Conservation (phyloP, 305 asterid genomes). For the Fraxinus sp. region DNA sequence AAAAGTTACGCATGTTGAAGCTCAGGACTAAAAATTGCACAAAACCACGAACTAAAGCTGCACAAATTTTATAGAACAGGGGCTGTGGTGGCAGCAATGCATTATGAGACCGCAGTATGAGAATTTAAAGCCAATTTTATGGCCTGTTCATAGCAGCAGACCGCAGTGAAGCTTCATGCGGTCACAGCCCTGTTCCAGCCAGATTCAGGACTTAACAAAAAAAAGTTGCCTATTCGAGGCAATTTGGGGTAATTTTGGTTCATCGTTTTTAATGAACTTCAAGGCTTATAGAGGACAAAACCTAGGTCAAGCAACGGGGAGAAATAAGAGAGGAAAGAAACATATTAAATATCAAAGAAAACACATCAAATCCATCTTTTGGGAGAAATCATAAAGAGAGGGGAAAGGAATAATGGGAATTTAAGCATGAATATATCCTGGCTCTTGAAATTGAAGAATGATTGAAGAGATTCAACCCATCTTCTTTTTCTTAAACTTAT, state of each 20-base stretch:
- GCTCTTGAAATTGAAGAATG: background rate
- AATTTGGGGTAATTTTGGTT: background rate
- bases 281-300: background rate
- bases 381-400: background rate
- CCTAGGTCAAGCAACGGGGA: background rate
- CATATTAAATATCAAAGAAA: background rate
- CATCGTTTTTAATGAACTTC: background rate
- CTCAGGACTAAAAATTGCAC: background rate
- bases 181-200: background rate
- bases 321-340: background rate
- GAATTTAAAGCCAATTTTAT: background rate
- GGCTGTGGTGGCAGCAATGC: background rate
- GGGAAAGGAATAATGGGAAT: background rate
- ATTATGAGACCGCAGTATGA: background rate
- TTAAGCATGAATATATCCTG: background rate
- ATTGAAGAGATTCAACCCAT: background rate
- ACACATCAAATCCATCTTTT: background rate
- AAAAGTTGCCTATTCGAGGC: background rate
- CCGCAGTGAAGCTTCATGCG: background rate
- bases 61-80: background rate
- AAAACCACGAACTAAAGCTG: background rate
- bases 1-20: background rate
- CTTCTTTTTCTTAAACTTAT: background rate
- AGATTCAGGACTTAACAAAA: background rate
- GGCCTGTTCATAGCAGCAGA: background rate